Conservation (phyloP, 2,329 filamentous ascomycete species). For the Apiospora phragmitis region DNA sequence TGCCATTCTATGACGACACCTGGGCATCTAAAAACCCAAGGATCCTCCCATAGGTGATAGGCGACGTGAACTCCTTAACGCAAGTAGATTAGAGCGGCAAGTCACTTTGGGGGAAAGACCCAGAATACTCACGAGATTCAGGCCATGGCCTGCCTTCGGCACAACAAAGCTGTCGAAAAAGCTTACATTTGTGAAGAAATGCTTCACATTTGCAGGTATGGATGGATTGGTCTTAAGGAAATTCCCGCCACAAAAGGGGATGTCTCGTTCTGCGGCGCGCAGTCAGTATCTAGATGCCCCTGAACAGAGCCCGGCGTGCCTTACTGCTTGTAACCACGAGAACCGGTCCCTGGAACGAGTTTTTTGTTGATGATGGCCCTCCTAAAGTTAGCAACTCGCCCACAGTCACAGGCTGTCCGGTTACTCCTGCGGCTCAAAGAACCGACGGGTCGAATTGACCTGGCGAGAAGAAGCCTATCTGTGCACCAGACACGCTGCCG, state of each 20-base stretch:
- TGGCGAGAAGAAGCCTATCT: conserved; percentile 53
- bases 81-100: neutral
- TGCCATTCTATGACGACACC: neutral
- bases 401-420: conserved; percentile 54
- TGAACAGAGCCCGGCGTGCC: conserved; percentile 14
- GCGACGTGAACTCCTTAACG: conserved; percentile 31
- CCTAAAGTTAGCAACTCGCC: conserved; percentile 61
- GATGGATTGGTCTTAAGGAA: conserved; percentile 49
- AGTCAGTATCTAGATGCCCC: neutral
- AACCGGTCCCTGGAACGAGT: conserved; percentile 51
- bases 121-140: conserved; percentile 45
- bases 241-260: conserved; percentile 62
- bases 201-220: conserved; percentile 38
- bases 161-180: conserved; percentile 56
- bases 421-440: conserved; percentile 43
- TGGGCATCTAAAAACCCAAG: conserved; percentile 35
- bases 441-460: conserved; percentile 55
- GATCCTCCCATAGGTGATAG: conserved; percentile 35
- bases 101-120: neutral
- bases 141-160: conserved; percentile 47
- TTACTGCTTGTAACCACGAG: conserved; percentile 57
- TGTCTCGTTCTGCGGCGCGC: conserved; percentile 39
- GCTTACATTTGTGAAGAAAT: conserved; percentile 44
- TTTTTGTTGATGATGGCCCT: conserved; percentile 29
- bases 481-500: conserved; percentile 45